These are phyloP conservation scores for Paramecium biaurelia DNA, from an alignment of 73 alveolate genomes.

Conservation along the genomic window DNA sequence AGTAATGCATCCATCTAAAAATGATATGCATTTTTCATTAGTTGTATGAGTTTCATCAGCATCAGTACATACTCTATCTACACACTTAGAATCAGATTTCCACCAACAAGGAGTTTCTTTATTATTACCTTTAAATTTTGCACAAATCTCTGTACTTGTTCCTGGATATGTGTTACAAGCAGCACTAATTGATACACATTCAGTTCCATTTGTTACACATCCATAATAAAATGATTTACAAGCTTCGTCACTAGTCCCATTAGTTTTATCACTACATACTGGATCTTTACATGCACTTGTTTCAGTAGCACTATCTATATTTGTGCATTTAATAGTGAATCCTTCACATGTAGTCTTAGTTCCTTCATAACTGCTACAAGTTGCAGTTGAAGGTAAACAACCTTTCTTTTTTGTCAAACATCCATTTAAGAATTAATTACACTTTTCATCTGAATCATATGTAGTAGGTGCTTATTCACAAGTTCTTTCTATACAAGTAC, in stretches of 20 bases:
- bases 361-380: background rate
- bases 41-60: background rate
- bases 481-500: background rate
- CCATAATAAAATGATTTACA: background rate
- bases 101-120: background rate
- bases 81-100: background rate
- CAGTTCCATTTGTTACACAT: background rate
- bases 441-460: background rate
- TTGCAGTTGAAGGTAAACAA: background rate
- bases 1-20: background rate
- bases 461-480: background rate
- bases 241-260: background rate
- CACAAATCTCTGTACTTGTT: background rate
- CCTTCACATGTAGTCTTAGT: background rate
- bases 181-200: background rate
- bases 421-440: background rate
- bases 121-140: background rate
- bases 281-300: background rate
- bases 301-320: background rate
- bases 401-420: background rate
- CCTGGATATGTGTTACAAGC: background rate
- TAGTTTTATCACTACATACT: background rate
- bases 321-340: slow-evolving; percentile 1
- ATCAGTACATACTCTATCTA: background rate
- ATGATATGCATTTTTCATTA: background rate